phyloP scores from a whole-genome alignment of 1,284 basidiomycete genomes.

The Cystobasidium slooffiae region DNA sequence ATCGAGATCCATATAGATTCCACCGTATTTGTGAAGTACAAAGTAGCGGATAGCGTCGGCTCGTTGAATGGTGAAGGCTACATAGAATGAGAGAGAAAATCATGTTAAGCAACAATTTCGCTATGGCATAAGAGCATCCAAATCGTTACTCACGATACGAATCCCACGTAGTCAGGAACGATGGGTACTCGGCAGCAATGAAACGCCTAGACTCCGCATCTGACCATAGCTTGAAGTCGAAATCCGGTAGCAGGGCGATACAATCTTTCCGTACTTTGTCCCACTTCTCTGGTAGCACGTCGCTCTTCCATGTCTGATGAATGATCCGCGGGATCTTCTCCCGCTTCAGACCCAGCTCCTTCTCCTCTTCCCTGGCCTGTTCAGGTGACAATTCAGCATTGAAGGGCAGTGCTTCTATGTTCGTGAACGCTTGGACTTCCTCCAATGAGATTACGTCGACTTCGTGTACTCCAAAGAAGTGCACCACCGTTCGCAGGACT shows the following conservation, averaged over 20 bases:
- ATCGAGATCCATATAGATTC: slow-evolving; percentile 95
- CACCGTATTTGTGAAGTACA: slow-evolving; percentile 91
- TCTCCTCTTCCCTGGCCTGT: slow-evolving; percentile 27
- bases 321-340: slow-evolving; percentile 77
- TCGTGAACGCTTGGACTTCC: slow-evolving; percentile 64
- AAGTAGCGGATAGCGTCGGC: slow-evolving; percentile 98
- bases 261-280: slow-evolving; percentile 60
- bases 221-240: slow-evolving; percentile 97
- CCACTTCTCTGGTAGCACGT: slow-evolving; percentile 83
- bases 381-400: slow-evolving; percentile 24
- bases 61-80: slow-evolving; percentile 85
- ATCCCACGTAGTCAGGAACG: slow-evolving; percentile 92
- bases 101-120: neutral
- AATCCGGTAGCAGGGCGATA: slow-evolving; percentile 68
- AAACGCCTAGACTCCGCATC: slow-evolving; percentile 88
- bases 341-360: slow-evolving; percentile 16
- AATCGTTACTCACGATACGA: slow-evolving; percentile 64
- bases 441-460: slow-evolving; percentile 76
- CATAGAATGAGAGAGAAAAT: neutral
- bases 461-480: slow-evolving; percentile 82
- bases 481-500: slow-evolving; percentile 86
- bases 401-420: slow-evolving; percentile 43
- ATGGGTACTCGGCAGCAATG: slow-evolving; percentile 82
- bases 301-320: slow-evolving; percentile 98
- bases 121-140: neutral